Percentiles rank a stretch among this genome's conserved stretches.
phyloP scores from a whole-genome alignment of 768 basidiomycete species.

The Pisolithus marmoratus region DNA sequence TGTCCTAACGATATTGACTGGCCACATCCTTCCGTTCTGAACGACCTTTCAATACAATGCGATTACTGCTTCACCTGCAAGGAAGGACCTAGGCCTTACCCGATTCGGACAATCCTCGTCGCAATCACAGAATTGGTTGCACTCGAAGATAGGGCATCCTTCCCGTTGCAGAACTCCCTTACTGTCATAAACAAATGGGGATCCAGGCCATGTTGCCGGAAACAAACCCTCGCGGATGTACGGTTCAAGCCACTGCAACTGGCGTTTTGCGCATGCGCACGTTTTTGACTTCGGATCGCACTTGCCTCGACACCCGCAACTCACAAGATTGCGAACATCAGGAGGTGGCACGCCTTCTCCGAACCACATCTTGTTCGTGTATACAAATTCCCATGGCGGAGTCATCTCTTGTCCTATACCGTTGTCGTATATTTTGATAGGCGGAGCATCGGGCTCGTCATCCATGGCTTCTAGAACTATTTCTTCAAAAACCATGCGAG shows the following conservation, averaged over 20 bases:
- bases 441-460: conserved; percentile 66
- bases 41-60: conserved; percentile 52
- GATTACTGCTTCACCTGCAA: background rate
- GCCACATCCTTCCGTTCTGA: conserved; percentile 66
- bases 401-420: conserved; percentile 60
- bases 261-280: conserved; percentile 64
- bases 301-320: conserved; percentile 70
- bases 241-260: conserved; percentile 32
- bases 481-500: conserved; percentile 54
- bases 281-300: conserved; percentile 72
- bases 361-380: conserved; percentile 79
- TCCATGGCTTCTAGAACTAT: conserved; percentile 57
- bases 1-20: conserved; percentile 66
- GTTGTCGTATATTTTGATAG: conserved; percentile 59
- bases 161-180: conserved; percentile 46
- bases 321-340: conserved; percentile 47
- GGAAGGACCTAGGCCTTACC: conserved; percentile 33
- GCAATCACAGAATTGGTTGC: conserved; percentile 77
- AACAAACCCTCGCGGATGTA: conserved; percentile 18
- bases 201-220: conserved; percentile 30
- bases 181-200: conserved; percentile 67
- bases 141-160: conserved; percentile 75
- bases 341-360: conserved; percentile 63
- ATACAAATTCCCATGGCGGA: conserved; percentile 84
- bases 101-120: conserved; percentile 77